A percentile compares a stretch with the other conserved stretches of the same genome.
Conservation (phyloP, 1,284 basidiomycete species). For the Athelia psychrophila region DNA sequence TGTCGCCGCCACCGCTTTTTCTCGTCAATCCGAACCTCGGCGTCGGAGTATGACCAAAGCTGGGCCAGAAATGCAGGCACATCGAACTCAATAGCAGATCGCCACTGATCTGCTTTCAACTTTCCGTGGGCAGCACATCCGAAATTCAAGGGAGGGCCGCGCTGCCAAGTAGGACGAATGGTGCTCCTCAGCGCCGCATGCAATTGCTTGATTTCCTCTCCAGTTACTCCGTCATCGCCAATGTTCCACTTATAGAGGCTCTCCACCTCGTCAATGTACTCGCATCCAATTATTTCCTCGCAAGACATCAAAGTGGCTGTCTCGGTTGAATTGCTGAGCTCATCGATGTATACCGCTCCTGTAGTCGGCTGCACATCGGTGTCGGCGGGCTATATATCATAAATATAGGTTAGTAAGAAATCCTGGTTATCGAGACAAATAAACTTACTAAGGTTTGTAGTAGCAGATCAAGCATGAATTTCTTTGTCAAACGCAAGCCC, state of each 20-base stretch:
- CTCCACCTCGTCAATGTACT: too few species aligned
- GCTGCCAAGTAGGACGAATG: slow-evolving; percentile 13
- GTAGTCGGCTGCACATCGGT: not conserved
- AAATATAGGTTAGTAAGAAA: not conserved
- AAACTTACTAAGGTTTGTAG: not conserved
- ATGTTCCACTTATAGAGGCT: not conserved
- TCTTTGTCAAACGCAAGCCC: not conserved
- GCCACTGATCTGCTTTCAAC: slow-evolving; percentile 27
- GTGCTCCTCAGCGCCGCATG: slow-evolving; percentile 10
- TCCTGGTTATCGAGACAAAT: not conserved
- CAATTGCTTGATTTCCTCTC: slow-evolving; percentile 11
- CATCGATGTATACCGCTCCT: not conserved
- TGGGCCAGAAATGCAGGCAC: slow-evolving; percentile 17
- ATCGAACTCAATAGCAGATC: slow-evolving; percentile 20
- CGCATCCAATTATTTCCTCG: too few species aligned
- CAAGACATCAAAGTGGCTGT: not conserved
- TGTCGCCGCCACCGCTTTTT: not conserved
- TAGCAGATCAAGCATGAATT: not conserved
- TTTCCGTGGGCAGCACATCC: slow-evolving; percentile 21
- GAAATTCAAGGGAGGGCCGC: slow-evolving; percentile 15
- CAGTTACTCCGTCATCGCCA: slow-evolving; percentile 6
- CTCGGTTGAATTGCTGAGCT: not conserved
- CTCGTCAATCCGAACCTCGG: slow-evolving; percentile 2
- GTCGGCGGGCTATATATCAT: not conserved
- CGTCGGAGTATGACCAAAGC: slow-evolving; percentile 6